Percentiles rank a stretch among this genome's conserved stretches.
Evolutionary conservation across 257 asterid species (phyloP).

Genomic region (Solanum dulcamara): DNA sequence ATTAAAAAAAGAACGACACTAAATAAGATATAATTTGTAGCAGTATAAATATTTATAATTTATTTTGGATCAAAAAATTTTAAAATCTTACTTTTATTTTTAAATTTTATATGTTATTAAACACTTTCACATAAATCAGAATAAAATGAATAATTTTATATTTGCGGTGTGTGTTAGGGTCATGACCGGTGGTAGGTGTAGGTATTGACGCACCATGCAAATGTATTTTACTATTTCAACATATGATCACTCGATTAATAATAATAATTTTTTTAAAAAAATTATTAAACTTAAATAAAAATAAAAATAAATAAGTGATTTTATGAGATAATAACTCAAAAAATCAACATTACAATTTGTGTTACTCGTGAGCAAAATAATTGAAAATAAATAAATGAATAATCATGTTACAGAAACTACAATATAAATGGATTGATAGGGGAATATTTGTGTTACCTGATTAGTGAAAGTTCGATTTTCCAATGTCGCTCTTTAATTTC

Average conservation of each 20-base stretch:
- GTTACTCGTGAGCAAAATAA: not conserved
- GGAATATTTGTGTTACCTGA: not conserved
- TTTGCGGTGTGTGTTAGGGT: not conserved
- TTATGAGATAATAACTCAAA: not conserved
- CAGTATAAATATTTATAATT: not conserved
- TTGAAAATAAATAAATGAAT: not conserved
- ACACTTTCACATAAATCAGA: not conserved
- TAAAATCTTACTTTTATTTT: not conserved
- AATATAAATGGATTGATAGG: not conserved
- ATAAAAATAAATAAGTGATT: not conserved
- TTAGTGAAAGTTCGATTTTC: not conserved
- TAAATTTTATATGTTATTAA: not conserved
- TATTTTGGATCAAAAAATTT: not conserved
- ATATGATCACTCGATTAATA: no score
- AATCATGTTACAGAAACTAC: not conserved
- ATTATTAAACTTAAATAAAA: no score
- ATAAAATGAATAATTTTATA: not conserved
- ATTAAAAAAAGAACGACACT: not conserved
- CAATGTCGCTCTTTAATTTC: not conserved
- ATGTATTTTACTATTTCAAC: not conserved
- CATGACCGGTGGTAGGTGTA: not conserved
- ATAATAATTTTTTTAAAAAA: no score
- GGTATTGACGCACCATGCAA: not conserved
- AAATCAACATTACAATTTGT: not conserved
- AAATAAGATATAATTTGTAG: not conserved